Percentiles rank a stretch among this genome's conserved stretches.
phyloP scores from a whole-genome alignment of 2,329 filamentous ascomycete species.

The Magnaporthiopsis incrustans region DNA sequence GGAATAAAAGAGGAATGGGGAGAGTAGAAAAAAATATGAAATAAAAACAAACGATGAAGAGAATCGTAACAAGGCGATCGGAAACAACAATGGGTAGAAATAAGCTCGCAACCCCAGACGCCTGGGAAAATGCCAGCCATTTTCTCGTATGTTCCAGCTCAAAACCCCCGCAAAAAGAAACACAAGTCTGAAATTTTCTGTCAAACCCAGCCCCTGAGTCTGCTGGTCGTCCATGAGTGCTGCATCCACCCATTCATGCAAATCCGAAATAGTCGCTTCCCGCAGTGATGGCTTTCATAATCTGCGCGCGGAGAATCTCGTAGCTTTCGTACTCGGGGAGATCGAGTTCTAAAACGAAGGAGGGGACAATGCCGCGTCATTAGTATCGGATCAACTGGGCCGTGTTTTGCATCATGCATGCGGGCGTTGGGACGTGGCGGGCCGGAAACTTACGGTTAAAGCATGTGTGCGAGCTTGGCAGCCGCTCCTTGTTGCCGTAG shows the following conservation, averaged over 20 bases:
- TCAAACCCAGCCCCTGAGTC: neutral
- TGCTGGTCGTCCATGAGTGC: neutral
- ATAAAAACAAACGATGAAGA: neutral
- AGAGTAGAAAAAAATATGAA: neutral
- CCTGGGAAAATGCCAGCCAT: neutral
- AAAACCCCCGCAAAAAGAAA: too few relatives aligned
- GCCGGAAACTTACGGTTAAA: constrained; percentile 79
- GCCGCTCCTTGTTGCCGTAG: constrained; percentile 89
- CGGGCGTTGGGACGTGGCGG: neutral
- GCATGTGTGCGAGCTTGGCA: constrained; percentile 95
- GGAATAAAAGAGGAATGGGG: neutral
- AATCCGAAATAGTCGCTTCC: constrained; percentile 98
- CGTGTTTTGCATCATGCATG: constrained; percentile 2
- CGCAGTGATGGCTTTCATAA: constrained; percentile 95
- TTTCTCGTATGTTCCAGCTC: neutral
- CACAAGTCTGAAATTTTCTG: neutral
- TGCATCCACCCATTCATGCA: constrained; percentile 48
- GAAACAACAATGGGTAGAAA: neutral
- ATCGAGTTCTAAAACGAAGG: constrained; percentile 66
- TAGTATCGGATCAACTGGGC: constrained; percentile 7
- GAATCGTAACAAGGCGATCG: neutral
- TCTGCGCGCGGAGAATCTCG: constrained; percentile 75
- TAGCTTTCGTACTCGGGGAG: constrained; percentile 97
- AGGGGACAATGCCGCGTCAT: constrained; percentile 23
- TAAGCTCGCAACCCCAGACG: neutral